These are phyloP conservation scores for Cyberlindnera meyerae DNA, from an alignment of 805 yeast genomes.

Conservation along the genomic window DNA sequence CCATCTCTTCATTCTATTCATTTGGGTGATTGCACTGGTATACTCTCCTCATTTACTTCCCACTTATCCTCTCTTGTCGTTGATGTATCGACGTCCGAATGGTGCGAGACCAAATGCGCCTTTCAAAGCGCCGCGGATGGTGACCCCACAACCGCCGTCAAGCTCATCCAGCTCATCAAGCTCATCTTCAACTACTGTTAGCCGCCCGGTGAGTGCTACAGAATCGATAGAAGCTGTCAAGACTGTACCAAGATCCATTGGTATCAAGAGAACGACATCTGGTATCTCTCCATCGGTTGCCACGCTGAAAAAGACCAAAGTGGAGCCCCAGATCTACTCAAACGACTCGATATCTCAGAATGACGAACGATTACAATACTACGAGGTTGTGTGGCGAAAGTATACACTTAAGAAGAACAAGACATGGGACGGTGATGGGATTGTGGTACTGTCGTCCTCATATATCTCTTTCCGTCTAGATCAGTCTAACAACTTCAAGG, in stretches of 20 bases:
- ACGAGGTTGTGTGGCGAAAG: slow-evolving; percentile 45
- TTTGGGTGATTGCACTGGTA: too few relatives aligned
- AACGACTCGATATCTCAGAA: not conserved
- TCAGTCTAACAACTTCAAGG: slow-evolving; percentile 29
- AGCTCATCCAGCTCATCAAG: too few relatives aligned
- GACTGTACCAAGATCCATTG: too few relatives aligned
- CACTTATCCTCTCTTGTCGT: too few relatives aligned
- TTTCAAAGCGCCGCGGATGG: slow-evolving; percentile 17
- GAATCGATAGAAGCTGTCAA: not conserved
- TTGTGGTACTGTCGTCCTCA: slow-evolving; percentile 32
- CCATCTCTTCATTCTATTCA: too few relatives aligned
- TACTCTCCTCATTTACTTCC: too few relatives aligned
- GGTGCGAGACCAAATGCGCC: slow-evolving; percentile 9
- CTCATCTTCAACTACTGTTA: too few relatives aligned
- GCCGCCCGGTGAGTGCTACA: not conserved
- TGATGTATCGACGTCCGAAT: slow-evolving; percentile 10
- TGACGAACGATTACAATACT: slow-evolving; percentile 12
- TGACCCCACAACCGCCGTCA: slow-evolving; percentile 5
- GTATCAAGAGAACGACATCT: too few relatives aligned
- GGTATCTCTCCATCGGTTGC: too few relatives aligned
- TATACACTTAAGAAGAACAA: slow-evolving; percentile 73
- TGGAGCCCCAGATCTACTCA: not conserved
- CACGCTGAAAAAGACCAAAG: not conserved
- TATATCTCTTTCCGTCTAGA: slow-evolving; percentile 30
- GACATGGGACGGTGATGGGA: slow-evolving; percentile 94